phyloP scores from a whole-genome alignment of 352 stramenopile species.

The Elongisporangium undulatum region DNA sequence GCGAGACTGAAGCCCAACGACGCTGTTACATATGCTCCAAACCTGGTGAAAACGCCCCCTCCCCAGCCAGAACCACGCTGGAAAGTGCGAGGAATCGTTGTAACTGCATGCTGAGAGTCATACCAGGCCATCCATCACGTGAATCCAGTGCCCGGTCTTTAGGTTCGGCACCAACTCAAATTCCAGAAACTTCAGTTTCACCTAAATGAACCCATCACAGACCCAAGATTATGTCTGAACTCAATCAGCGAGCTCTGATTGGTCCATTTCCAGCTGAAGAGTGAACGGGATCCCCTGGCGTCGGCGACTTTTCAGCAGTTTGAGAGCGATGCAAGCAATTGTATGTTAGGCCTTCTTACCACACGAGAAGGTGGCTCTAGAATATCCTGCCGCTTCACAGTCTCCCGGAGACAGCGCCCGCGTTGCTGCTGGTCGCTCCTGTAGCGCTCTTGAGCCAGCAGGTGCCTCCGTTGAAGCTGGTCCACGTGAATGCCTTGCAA shows the following conservation, averaged over 20 bases:
- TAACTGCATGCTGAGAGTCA: not conserved
- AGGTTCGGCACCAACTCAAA: not conserved
- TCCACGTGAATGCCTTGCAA: slow-evolving; percentile 55
- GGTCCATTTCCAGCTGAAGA: not conserved
- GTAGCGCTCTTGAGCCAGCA: slow-evolving; percentile 53
- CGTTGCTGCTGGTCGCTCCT: slow-evolving; percentile 5
- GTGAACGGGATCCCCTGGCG: not conserved
- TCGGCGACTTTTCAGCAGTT: no score
- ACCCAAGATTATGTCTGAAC: not conserved
- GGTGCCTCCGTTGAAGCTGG: slow-evolving; percentile 36
- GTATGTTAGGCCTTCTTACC: not conserved
- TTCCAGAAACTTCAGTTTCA: no score
- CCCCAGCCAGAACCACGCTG: not conserved
- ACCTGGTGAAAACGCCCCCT: not conserved
- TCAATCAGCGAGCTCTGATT: not conserved
- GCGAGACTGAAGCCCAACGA: not conserved
- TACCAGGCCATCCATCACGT: not conserved
- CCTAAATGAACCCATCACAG: not conserved
- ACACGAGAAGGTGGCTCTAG: not conserved
- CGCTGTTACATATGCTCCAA: not conserved
- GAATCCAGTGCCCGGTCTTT: no score
- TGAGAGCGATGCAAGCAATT: no score
- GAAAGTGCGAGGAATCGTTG: not conserved
- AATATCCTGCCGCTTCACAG: slow-evolving; percentile 7
- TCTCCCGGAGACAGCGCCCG: slow-evolving; percentile 20